Base-by-base conservation (phyloP, 495 filamentous ascomycete genomes). In the Neurospora sp. region DNA sequence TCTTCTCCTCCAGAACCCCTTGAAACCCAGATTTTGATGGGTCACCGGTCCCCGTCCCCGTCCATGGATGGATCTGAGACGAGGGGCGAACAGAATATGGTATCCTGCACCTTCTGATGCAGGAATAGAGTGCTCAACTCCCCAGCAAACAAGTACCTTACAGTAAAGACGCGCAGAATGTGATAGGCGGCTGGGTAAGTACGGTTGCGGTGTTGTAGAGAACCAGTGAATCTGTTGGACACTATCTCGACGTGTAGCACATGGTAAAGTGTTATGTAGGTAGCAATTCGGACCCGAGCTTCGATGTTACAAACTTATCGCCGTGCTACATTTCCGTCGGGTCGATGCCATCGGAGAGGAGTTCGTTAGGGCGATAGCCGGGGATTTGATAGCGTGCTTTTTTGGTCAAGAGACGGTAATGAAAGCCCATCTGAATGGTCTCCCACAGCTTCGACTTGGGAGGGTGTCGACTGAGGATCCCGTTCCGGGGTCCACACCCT, bases 401-500 rank as follows among this genome's bases (percentile, higher is more conserved):
- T 34, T 19, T 31, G 54, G 54, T 66, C 28, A 66, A 62, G 28
- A 19, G 28, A 66, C 54, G 54, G 28, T 15, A 34, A 66, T 31
- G 28, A 31, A 19, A 34, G 15, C 13, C 13, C 24, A 66, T 66
- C 28, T 34, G 54, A 66, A 66, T 66, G 15, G 54, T 17, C 28
- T 70, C 36, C 69, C 24, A 69, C 66, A 72, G 59, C 69, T 37
- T 40, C 38, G 28, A 37, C 40, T 75, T 66, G 73, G 71, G 70
- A 69, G 69, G 71, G 54, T 71, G 24, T 71, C 43, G 71, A 45
- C 48, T 31, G 36, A 39, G 24, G 42, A 70, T 48, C 45, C 13
- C 54, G 13, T 62, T 34, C 28, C 54, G 38, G 74, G 66, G 71
- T 77, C 79, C 79, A 76, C 76, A 74, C 66, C 72, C 70, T 72